Base-by-base conservation (phyloP, 2,329 filamentous ascomycete genomes). In the Neonectria coccinea region DNA sequence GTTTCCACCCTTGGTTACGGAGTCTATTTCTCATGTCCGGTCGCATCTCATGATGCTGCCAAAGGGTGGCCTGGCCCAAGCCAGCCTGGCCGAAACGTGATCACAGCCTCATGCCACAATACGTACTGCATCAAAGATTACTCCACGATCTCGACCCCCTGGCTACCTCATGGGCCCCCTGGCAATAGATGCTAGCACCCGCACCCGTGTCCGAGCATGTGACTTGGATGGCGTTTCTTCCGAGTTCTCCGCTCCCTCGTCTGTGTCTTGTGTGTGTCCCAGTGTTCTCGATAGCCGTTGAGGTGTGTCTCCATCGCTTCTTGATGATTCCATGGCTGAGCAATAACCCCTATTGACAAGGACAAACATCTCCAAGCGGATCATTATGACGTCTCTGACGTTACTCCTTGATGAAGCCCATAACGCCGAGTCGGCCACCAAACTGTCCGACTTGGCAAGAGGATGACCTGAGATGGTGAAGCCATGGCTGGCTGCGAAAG, bases 181-280 rank as follows among this genome's bases (percentile, higher is more conserved):
- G 65, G 52, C 50, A 16, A 56, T 44, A 56, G 53, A 60, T 72
- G 65, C 69, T 57, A 72, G 64, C 65, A 65, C 64, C 71, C 71
- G 70, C 71, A 70, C 71, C 66, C 65, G 67, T 67, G 64, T 53
- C 14, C 10, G 62, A 69, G 39, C 71, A 73, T 73, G 71, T 73
- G 71, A 73, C 68, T 52, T 59, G 36, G 48, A 45, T 29, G 64
- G 62, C 57, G 64, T 66, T 67, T 25, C 56, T 51, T 36, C n/a
- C 3, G 25, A 11, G 22, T 33, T 51, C n/a, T 33, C n/a, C 9
- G 27, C 48, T 18, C 6, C 16, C 16, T n/a, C 14, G n/a, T 51
- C 16, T 20, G n/a, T 18, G 22, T 31, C 11, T 18, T 31, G 47
- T n/a, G 47, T 10, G 16, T n/a, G 47, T 51, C 48, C 6, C 18